Evolutionary conservation across 2,329 filamentous ascomycete genomes (phyloP), one percentile per base, ranked within the genome.

Genomic region (Microdochium bolleyi): DNA sequence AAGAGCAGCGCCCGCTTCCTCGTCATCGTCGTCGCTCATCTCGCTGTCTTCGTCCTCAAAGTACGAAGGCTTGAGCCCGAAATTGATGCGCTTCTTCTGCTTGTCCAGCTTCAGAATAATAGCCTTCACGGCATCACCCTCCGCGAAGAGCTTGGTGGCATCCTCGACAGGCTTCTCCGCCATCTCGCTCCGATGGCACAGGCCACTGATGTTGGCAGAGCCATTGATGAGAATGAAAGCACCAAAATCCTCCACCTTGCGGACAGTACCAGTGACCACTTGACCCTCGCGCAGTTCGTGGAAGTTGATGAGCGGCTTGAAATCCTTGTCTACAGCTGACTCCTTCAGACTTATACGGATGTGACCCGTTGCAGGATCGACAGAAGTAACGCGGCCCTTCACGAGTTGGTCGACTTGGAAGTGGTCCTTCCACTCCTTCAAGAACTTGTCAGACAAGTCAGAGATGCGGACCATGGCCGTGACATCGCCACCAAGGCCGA

Each of bases 391-490:
- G 58, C 92, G 89, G 51, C 91, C 94, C 69, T 87, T 90, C 52
- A 99, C 90, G 5, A 99, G 78, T 69, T 97, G 91, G 62, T 95
- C 90, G 49, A 92, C 74, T 62, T 94, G 85, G 71, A 92, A 96
- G 48, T 85, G 77, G 34, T 88, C 83, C 72, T 96, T 95, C 94
- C 94, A 99, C 56, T 97, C 89, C 70, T 97, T 97, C 62, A 99
- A 73, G 67, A 85, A 99, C 8, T 83, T 80, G 66, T 99, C 94
- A 0, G 92, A 96, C 14, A 99, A 78, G 66, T 97, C 92, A 10
- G 87, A 83, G 51, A 97, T 86, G 60, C 89, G 87, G 49, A 96
- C 88, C 62, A 92, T 87, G 1, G 85, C 92, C 50, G 88, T 88
- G 19, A 96, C 78, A 57, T 87, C 83, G 19, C 89, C 88, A 46